Percentiles rank a stretch among this genome's conserved stretches.
These are phyloP conservation scores for Apiospora koreana DNA, from an alignment of 2,329 filamentous ascomycete genomes.

Conservation along the genomic window DNA sequence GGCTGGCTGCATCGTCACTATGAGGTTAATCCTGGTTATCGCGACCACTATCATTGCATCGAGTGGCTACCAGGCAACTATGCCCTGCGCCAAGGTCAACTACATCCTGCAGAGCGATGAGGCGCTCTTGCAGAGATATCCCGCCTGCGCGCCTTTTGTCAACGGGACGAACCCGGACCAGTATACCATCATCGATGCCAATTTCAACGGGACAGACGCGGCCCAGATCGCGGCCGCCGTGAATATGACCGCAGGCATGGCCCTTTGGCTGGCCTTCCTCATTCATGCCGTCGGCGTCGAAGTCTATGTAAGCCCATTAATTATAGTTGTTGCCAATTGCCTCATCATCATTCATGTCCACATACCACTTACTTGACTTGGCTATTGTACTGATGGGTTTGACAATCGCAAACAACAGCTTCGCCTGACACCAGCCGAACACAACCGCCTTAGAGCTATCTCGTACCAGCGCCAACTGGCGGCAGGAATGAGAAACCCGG, in stretches of 20 bases:
- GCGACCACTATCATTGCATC: conserved; percentile 39
- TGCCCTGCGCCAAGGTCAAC: conserved; percentile 50
- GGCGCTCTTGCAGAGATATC: conserved; percentile 39
- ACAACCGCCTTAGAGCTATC: conserved; percentile 53
- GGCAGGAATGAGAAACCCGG: conserved; percentile 51
- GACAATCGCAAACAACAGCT: conserved; percentile 37
- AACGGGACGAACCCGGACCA: conserved; percentile 27
- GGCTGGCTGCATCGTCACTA: conserved; percentile 54
- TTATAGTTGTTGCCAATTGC: background rate
- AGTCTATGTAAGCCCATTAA: conserved; percentile 40
- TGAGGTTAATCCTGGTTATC: conserved; percentile 49
- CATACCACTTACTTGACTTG: background rate
- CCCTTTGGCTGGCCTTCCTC: conserved; percentile 52
- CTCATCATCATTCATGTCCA: background rate
- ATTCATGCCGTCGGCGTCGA: conserved; percentile 53
- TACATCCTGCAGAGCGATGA: conserved; percentile 36
- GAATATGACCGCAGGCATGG: conserved; percentile 50
- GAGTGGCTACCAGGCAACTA: conserved; percentile 26
- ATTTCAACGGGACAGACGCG: conserved; percentile 30
- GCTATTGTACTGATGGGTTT: too few species aligned
- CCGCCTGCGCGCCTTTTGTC: conserved; percentile 44
- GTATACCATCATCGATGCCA: conserved; percentile 33
- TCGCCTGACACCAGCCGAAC: conserved; percentile 53
- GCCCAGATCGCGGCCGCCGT: conserved; percentile 42
- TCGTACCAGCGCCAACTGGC: conserved; percentile 58